phyloP scores from a whole-genome alignment of 768 basidiomycete genomes.

The Termitomyces titanicus region DNA sequence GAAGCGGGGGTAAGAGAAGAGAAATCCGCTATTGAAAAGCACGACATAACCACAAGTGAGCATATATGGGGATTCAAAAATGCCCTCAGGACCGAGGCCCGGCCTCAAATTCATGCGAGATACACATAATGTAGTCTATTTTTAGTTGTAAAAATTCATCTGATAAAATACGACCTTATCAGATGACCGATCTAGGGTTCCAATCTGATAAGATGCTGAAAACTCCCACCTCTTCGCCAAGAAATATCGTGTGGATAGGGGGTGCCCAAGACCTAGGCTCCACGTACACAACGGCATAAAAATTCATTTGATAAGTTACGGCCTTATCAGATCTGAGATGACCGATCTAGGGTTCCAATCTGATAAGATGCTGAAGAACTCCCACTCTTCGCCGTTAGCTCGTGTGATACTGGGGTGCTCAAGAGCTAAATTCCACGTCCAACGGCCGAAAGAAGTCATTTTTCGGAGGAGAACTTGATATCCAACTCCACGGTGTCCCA shows the following conservation, averaged over 20 bases:
- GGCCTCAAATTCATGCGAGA: neutral
- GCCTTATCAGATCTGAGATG: constrained; percentile 26
- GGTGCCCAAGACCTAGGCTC: neutral
- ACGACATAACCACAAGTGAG: neutral
- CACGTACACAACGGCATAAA: too few species aligned
- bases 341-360: constrained; percentile 22
- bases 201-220: constrained; percentile 32
- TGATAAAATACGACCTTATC: constrained; percentile 23
- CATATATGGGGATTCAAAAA: constrained; percentile 6
- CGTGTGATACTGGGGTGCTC: neutral
- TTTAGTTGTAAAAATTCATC: constrained; percentile 9
- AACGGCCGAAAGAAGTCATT: neutral
- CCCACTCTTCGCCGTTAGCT: neutral
- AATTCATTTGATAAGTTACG: constrained; percentile 20
- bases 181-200: constrained; percentile 20
- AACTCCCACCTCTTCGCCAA: neutral
- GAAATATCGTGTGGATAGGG: too few species aligned
- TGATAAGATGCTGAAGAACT: constrained; percentile 27
- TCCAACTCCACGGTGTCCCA: neutral
- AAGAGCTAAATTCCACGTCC: neutral
- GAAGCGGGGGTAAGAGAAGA: constrained; percentile 6
- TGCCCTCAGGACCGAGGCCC: neutral
- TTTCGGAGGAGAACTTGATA: neutral
- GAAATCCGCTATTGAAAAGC: neutral
- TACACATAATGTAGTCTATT: neutral